Base-by-base conservation (phyloP, 192 early-diverging fungal genomes). In the Pilaira anomala region DNA sequence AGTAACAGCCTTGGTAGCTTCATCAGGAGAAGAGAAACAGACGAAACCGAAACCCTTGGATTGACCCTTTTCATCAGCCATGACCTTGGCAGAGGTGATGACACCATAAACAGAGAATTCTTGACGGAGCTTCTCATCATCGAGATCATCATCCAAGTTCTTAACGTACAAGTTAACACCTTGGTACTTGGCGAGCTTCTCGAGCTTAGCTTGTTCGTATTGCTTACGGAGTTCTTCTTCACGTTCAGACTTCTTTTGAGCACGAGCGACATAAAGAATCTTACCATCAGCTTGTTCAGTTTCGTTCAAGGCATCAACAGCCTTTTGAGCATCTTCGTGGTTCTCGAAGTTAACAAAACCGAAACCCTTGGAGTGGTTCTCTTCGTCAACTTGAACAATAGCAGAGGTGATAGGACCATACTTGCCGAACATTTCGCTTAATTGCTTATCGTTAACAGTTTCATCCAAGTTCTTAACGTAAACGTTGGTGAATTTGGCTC, bases 11-110 rank as follows among this genome's bases (percentile, higher is more conserved):
- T 95, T 96, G 80, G 88, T 95, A 48, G 97, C 95, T 81, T 99
- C 97, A 75, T 97, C 96, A 49, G 97, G 94, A 29, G 91, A 87
- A 26, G 92, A 92, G 87, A 95, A 99, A 86, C 97, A 99, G 24
- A 99, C 97, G 74, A 99, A 99, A 28, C 97, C 97, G 63, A 99
- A 99, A 44, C 96, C 95, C 74, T 93, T 91, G 72, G 92, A 93
- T 33, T 73, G 73, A 40, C 80, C 81, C 79, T 88, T 89, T 46
- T 99, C 97, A 73, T 99, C 95, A 58, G 82, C 74, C 97, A 99
- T 99, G 65, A 99, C 91, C 87, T 96, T 96, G 76, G 94, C 94
- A 41, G 89, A 92, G 77, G 96, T 98, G 72, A 99, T 99, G 57
- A 87, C 82, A 61, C 97, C 97, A 74, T 93, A 99, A 44, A 89